These are phyloP conservation scores for Irpex lacteus DNA, from an alignment of 1,284 basidiomycete genomes.

Conservation along the genomic window DNA sequence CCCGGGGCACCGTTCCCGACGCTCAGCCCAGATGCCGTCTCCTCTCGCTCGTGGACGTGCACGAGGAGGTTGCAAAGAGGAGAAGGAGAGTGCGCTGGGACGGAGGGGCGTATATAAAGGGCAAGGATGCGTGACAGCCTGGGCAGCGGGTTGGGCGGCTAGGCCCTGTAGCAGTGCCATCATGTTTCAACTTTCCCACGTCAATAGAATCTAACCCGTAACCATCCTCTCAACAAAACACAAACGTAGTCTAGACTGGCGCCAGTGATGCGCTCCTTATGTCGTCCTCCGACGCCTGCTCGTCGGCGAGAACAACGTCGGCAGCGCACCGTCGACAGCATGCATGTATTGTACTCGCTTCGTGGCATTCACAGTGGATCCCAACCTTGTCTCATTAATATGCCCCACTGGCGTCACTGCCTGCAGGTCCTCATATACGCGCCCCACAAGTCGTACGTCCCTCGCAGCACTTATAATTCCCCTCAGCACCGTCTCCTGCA, in stretches of 20 bases:
- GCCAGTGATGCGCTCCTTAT: background rate
- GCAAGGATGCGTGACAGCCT: background rate
- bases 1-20: background rate
- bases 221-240: background rate
- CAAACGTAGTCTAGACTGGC: background rate
- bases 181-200: conserved; percentile 11
- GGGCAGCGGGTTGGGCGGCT: conserved; percentile 14
- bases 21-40: background rate
- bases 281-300: background rate
- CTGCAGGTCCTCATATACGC: background rate
- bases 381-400: background rate
- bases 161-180: conserved; percentile 21
- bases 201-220: background rate
- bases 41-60: background rate
- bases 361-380: background rate
- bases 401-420: conserved; percentile 4
- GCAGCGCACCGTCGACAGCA: background rate
- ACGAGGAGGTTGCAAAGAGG: background rate
- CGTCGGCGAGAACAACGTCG: background rate
- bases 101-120: no score
- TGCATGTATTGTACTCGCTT: background rate
- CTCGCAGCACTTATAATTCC: background rate
- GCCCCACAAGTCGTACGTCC: background rate
- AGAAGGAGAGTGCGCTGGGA: background rate
- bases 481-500: background rate